Base-by-base conservation (phyloP, 2,329 filamentous ascomycete species). In the Geosmithia putterillii region DNA sequence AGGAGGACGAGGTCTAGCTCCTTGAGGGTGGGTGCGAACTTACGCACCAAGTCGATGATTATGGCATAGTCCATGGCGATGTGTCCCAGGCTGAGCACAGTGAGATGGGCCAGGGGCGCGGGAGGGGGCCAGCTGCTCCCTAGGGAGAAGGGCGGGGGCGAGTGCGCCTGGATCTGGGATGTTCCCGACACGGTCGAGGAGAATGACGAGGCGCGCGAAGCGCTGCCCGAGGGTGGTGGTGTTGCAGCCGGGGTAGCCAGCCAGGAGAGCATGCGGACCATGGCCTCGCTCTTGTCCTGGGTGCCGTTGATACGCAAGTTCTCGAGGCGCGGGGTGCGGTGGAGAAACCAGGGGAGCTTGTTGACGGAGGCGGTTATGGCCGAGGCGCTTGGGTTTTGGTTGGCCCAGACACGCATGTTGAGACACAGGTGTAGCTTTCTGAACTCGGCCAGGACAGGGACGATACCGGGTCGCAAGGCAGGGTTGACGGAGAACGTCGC, bases 271-370 rank as follows among this genome's bases (percentile, higher is more conserved):
- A 74, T 48, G 1, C 54, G 49, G 0, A 54, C 48, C 2, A 53
- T 44, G 3, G 51, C 44, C 4, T 44, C 17, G 4, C 44, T 17
- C 0, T 45, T 19, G 7, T 25, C 41, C 15, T 48, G 41, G 1
- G 45, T 41, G 17, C 50, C 49, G 49, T 79, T 79, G 38, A 79
- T 52, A 3, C 76, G 66, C 5, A 81, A 59, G 49, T 74, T 68
- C 23, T 63, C 62, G 6, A 81, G 46, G 17, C 70, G 69, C 3
- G 56, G 46, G 1, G 63, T 54, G 22, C 54, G 54, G 1, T 52
- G 51, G 5, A 76, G 54, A 41, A 74, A 73, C 15, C 48, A 48
- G 10, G 55, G 49, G 1, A 64, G 46, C 34, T 51, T 22, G 23
- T 19, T 22, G 20, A 10, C 21, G 14, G 8, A 15, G 28, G 28